A percentile compares a stretch with the other conserved stretches of the same genome.
These are phyloP conservation scores for Cornus kousa DNA, from an alignment of 148 eudicot species.

Conservation along the genomic window DNA sequence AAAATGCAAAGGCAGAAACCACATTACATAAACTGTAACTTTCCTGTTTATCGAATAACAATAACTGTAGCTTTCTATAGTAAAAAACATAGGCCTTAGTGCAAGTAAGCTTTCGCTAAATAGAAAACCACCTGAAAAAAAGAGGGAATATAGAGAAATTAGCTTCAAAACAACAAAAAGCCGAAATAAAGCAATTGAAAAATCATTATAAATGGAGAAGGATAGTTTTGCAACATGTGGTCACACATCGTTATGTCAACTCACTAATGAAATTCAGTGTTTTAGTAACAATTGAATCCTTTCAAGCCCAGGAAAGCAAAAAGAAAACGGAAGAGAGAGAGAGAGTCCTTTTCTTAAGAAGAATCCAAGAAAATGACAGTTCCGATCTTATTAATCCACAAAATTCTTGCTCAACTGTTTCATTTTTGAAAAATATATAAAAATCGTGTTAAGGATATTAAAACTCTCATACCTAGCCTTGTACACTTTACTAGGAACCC, in stretches of 20 bases:
- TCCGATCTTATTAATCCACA: no score
- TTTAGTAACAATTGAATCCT: no score
- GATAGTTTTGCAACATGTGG: neutral
- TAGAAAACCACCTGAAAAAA: slow-evolving; percentile 10
- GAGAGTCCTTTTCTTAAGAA: no score
- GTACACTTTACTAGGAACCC: no score
- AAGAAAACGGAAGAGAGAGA: no score
- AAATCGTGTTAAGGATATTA: neutral
- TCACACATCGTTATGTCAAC: neutral
- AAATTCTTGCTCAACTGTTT: no score
- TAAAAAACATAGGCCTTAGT: neutral
- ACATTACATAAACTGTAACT: neutral
- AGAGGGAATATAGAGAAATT: neutral
- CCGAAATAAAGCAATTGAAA: neutral
- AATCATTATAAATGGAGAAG: neutral
- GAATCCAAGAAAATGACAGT: no score
- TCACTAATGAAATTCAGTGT: neutral
- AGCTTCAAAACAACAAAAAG: neutral
- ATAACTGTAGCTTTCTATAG: neutral
- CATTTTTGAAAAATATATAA: no score
- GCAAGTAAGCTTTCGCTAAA: slow-evolving; percentile 8
- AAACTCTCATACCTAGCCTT: neutral
- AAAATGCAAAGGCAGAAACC: neutral
- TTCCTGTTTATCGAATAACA: neutral
- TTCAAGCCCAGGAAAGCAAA: no score